phyloP scores from a whole-genome alignment of 371 early-diverging fungal species.

The Mucor sp. region DNA sequence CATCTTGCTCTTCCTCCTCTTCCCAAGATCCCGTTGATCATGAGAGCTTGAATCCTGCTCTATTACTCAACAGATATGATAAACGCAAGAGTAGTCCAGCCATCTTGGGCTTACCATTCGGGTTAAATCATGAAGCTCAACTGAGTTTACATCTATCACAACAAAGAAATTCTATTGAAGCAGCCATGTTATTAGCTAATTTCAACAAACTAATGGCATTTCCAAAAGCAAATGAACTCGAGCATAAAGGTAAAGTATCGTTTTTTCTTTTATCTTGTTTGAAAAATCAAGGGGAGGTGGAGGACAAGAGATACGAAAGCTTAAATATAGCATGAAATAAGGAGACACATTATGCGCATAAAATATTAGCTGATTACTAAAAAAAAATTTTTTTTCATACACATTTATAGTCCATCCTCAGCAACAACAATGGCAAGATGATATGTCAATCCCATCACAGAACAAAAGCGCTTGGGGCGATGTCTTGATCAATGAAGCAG shows the following conservation, averaged over 20 bases:
- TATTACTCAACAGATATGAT: slow-evolving; percentile 28
- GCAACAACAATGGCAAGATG: slow-evolving; percentile 43
- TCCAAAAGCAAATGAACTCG: slow-evolving; percentile 20
- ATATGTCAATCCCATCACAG: slow-evolving; percentile 41
- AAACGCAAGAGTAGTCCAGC: slow-evolving; percentile 57
- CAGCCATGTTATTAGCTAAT: slow-evolving; percentile 52
- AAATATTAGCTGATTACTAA: slow-evolving; percentile 12
- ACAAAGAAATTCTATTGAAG: slow-evolving; percentile 54
- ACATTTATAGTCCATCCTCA: background rate
- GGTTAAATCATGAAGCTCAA: slow-evolving; percentile 36
- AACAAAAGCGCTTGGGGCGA: slow-evolving; percentile 31
- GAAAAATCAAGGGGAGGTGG: background rate
- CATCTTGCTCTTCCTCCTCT: slow-evolving; percentile 4
- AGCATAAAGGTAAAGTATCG: slow-evolving; percentile 24
- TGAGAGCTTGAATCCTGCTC: slow-evolving; percentile 25
- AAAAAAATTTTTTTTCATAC: slow-evolving; percentile 4
- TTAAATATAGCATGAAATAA: slow-evolving; percentile 16
- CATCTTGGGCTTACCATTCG: slow-evolving; percentile 43
- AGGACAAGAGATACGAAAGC: background rate
- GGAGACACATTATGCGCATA: slow-evolving; percentile 41
- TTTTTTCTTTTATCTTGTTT: background rate
- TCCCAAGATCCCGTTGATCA: background rate
- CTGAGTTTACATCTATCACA: slow-evolving; percentile 43
- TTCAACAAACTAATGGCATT: slow-evolving; percentile 39
- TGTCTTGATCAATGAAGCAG: slow-evolving; percentile 13